Conservation (phyloP, 2,329 filamentous ascomycete genomes). For the Cercospora sesami region DNA sequence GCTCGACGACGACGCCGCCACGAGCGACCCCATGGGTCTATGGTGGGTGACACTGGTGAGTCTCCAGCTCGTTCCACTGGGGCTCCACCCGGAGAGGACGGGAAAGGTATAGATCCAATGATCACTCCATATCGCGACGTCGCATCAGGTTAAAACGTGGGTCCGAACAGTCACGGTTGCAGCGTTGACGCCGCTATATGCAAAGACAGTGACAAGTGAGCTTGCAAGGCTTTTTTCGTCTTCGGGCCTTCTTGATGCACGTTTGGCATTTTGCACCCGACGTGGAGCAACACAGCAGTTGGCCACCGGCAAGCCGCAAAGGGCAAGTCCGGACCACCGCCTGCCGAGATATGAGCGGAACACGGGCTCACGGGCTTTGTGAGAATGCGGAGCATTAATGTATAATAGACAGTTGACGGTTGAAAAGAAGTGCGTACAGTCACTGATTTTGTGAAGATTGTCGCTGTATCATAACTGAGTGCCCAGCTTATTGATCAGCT, state of each 20-base stretch:
- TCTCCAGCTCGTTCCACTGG: conserved; percentile 1
- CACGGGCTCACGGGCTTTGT: background rate
- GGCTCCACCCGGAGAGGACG: conserved; percentile 8
- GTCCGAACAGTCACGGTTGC: background rate
- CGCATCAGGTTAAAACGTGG: background rate
- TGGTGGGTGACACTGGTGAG: conserved; percentile 1
- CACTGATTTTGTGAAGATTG: background rate
- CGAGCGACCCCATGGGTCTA: conserved; percentile 18
- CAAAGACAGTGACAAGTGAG: background rate
- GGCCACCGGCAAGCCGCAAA: background rate
- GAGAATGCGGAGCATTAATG: background rate
- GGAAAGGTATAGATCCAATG: background rate
- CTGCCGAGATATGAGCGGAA: background rate
- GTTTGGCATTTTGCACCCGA: conserved; percentile 6
- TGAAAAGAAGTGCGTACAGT: background rate
- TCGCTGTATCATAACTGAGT: background rate
- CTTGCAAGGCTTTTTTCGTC: background rate
- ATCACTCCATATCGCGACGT: background rate
- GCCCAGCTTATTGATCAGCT: background rate
- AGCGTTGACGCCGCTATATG: background rate
- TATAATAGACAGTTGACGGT: background rate
- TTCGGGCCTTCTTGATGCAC: background rate
- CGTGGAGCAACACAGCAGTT: conserved; percentile 2
- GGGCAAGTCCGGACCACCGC: background rate
- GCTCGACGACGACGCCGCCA: conserved; percentile 14